Evolutionary conservation across 1,139 yeast species (phyloP).

Genomic region (Candida freyschussii): DNA sequence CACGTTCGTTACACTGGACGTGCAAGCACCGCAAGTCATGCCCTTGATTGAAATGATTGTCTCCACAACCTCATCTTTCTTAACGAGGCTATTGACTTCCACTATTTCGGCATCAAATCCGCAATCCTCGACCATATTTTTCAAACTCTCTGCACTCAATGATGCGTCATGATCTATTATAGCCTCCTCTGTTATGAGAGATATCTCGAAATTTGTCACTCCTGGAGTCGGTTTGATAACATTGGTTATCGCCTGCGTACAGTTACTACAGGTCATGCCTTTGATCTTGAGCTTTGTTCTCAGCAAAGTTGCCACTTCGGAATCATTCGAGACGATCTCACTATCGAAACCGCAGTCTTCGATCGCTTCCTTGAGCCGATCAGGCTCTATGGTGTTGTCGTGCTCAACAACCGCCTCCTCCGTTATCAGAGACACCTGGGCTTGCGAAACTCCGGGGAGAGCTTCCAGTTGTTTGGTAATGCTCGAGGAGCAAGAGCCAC

Average conservation of each 20-base stretch:
- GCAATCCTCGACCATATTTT: slow-evolving; percentile 58
- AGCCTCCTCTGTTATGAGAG: slow-evolving; percentile 73
- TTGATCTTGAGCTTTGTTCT: slow-evolving; percentile 17
- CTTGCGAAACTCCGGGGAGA: slow-evolving; percentile 27
- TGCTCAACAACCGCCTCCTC: slow-evolving; percentile 61
- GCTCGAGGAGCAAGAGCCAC: slow-evolving; percentile 73
- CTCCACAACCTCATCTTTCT: slow-evolving; percentile 26
- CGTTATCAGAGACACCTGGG: slow-evolving; percentile 65
- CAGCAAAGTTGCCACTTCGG: not conserved
- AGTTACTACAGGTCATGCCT: slow-evolving; percentile 90
- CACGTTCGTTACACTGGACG: slow-evolving; percentile 56
- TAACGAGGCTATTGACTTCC: slow-evolving; percentile 30
- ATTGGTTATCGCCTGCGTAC: slow-evolving; percentile 59
- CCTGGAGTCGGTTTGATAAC: slow-evolving; percentile 38
- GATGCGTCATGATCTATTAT: slow-evolving; percentile 35
- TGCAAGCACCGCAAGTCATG: slow-evolving; percentile 89
- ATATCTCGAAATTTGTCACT: slow-evolving; percentile 44
- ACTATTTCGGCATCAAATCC: slow-evolving; percentile 60
- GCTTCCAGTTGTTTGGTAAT: slow-evolving; percentile 49
- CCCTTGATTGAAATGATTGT: slow-evolving; percentile 43
- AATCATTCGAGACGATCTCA: slow-evolving; percentile 23
- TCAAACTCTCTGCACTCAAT: slow-evolving; percentile 33
- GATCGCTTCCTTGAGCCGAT: slow-evolving; percentile 41
- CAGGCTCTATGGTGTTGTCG: slow-evolving; percentile 27
- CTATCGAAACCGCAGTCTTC: slow-evolving; percentile 80